Evolutionary conservation across 2,329 filamentous ascomycete genomes (phyloP).

Genomic region (Cercospora berteroae): DNA sequence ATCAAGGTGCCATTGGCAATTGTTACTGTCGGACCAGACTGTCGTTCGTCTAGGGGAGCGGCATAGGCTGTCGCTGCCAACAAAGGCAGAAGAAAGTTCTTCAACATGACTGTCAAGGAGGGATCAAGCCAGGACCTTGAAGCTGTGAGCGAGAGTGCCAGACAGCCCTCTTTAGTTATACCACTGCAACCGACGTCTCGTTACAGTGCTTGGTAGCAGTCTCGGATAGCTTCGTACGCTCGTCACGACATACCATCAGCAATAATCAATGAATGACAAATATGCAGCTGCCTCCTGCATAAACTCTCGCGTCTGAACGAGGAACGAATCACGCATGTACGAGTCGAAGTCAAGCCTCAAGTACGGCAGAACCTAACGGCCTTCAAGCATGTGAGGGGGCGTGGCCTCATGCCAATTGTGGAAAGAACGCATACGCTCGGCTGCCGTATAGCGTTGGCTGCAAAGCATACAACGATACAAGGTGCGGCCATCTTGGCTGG

Average conservation of each 20-base stretch:
- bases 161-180: background rate
- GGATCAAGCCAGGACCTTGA: background rate
- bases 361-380: background rate
- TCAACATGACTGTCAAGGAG: background rate
- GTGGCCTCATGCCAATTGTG: background rate
- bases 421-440: background rate
- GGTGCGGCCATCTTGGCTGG: background rate
- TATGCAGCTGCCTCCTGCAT: background rate
- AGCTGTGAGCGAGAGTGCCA: background rate
- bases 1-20: slow-evolving; percentile 58
- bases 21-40: slow-evolving; percentile 30
- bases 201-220: background rate
- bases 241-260: background rate
- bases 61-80: slow-evolving; percentile 16
- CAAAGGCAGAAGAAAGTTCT: slow-evolving; percentile 11
- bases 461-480: background rate
- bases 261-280: background rate
- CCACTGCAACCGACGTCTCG: background rate
- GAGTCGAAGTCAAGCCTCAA: background rate
- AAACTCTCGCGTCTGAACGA: background rate
- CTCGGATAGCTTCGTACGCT: background rate
- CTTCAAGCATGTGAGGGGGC: background rate
- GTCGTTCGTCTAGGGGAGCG: slow-evolving; percentile 21
- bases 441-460: background rate
- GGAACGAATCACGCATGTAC: background rate